A percentile compares a stretch with the other conserved stretches of the same genome.
These are phyloP conservation scores for Diaporthe citri DNA, from an alignment of 2,329 filamentous ascomycete genomes.

Conservation along the genomic window DNA sequence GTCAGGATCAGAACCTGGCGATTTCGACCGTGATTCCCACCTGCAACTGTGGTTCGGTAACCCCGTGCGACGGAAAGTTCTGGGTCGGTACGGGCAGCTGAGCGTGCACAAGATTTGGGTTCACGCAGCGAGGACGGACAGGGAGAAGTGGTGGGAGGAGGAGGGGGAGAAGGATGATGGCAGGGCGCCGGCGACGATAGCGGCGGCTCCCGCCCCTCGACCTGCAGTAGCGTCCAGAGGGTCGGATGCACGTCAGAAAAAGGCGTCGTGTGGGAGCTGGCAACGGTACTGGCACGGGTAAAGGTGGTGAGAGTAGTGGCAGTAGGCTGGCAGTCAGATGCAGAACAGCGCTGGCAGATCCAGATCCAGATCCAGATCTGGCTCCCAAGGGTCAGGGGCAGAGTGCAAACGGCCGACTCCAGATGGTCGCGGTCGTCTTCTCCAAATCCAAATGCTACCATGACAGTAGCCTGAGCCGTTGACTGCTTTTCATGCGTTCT, in stretches of 20 bases:
- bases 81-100: slow-evolving; percentile 19
- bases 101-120: slow-evolving; percentile 6
- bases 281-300: neutral
- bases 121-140: neutral
- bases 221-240: slow-evolving; percentile 32
- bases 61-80: neutral
- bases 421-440: slow-evolving; percentile 16
- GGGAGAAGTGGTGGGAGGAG: neutral
- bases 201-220: slow-evolving; percentile 14
- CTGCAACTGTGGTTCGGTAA: slow-evolving; percentile 17
- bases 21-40: slow-evolving; percentile 12
- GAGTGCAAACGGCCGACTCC: slow-evolving; percentile 30
- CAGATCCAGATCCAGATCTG: slow-evolving; percentile 25
- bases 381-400: slow-evolving; percentile 26
- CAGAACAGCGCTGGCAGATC: slow-evolving; percentile 17
- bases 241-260: slow-evolving; percentile 31
- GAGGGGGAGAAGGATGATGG: neutral
- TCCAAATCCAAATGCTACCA: slow-evolving; percentile 31
- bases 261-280: slow-evolving; percentile 2
- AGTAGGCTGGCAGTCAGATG: slow-evolving; percentile 9
- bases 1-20: slow-evolving; percentile 23
- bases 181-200: neutral
- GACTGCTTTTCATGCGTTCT: slow-evolving; percentile 16
- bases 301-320: neutral
- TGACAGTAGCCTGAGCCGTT: slow-evolving; percentile 20